Conservation (phyloP, 352 stramenopile species). For the Elongisporangium prolatum region DNA sequence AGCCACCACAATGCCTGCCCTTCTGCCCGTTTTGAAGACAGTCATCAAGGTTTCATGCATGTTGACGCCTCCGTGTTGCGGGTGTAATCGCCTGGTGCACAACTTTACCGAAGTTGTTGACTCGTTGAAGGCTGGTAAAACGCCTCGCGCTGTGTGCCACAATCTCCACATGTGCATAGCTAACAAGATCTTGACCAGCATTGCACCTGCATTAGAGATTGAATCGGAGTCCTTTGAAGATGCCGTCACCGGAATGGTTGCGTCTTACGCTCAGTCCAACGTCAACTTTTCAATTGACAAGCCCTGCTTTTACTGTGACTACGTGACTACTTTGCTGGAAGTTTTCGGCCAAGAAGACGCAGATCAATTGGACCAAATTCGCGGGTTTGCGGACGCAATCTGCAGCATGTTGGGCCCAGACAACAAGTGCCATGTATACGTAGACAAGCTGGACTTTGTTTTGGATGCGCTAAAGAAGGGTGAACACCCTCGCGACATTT, state of each 20-base stretch:
- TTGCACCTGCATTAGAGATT: neutral
- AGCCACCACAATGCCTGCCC: conserved; percentile 22
- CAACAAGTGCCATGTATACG: conserved; percentile 41
- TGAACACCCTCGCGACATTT: conserved; percentile 38
- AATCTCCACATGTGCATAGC: conserved; percentile 30
- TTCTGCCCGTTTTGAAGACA: conserved; percentile 38
- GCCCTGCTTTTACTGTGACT: conserved; percentile 59
- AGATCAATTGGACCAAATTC: conserved; percentile 42
- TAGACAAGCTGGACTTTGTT: conserved; percentile 35
- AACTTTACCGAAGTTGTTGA: conserved; percentile 63
- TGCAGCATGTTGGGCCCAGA: conserved; percentile 45
- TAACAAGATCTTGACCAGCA: neutral
- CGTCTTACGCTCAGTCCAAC: neutral
- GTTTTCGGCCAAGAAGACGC: conserved; percentile 39
- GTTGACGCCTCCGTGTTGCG: conserved; percentile 26
- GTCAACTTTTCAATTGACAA: conserved; percentile 14
- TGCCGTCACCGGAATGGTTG: neutral
- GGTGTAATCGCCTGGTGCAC: conserved; percentile 40
- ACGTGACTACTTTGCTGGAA: conserved; percentile 36
- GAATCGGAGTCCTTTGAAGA: neutral
- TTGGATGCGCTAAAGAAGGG: conserved; percentile 43
- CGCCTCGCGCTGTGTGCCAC: conserved; percentile 40
- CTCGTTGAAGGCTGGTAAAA: conserved; percentile 38
- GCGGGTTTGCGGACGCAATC: conserved; percentile 47
- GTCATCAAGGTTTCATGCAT: conserved; percentile 39